These are phyloP conservation scores for Triticum monococcum DNA, from an alignment of 176 grass and related monocot species.

Conservation along the genomic window DNA sequence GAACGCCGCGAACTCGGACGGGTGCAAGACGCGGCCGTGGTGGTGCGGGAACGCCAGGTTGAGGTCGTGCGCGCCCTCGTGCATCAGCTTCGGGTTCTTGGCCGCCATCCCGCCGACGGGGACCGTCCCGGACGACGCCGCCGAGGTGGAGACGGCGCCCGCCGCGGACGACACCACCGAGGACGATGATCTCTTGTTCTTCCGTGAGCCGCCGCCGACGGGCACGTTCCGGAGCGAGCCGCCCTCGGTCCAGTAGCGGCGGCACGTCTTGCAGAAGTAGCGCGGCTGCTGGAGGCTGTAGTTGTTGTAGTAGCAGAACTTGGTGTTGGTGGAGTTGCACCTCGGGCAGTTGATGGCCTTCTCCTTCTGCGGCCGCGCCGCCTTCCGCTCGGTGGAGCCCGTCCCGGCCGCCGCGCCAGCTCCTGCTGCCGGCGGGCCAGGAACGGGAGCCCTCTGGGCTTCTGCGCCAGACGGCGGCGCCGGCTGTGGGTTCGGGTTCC, in stretches of 20 bases:
- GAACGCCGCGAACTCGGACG: slow-evolving; percentile 57
- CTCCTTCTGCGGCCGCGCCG: slow-evolving; percentile 67
- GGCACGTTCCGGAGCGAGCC: slow-evolving; percentile 87
- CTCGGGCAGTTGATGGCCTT: slow-evolving; percentile 74
- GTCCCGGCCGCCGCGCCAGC: slow-evolving; percentile 16
- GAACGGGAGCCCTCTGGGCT: slow-evolving; percentile 21
- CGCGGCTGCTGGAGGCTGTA: slow-evolving; percentile 82
- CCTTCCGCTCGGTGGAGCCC: slow-evolving; percentile 42
- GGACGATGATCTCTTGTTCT: slow-evolving; percentile 71
- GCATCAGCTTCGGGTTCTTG: slow-evolving; percentile 72
- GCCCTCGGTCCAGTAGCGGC: slow-evolving; percentile 94
- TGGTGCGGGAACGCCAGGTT: slow-evolving; percentile 85
- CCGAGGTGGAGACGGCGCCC: slow-evolving; percentile 33
- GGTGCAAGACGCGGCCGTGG: slow-evolving; percentile 44
- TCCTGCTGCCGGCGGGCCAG: background rate
- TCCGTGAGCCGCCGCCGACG: slow-evolving; percentile 78
- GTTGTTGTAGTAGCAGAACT: slow-evolving; percentile 95
- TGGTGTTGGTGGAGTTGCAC: slow-evolving; percentile 79
- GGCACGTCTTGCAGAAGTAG: slow-evolving; percentile 98
- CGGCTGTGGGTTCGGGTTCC: slow-evolving; percentile 22
- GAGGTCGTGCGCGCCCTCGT: slow-evolving; percentile 68
- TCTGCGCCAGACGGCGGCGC: background rate
- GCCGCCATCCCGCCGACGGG: slow-evolving; percentile 29
- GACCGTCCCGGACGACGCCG: slow-evolving; percentile 36
- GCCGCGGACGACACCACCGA: slow-evolving; percentile 43